Percentiles rank a stretch among this genome's conserved stretches.
phyloP scores from a whole-genome alignment of 495 filamentous ascomycete species.

The Penicillium pulvis region DNA sequence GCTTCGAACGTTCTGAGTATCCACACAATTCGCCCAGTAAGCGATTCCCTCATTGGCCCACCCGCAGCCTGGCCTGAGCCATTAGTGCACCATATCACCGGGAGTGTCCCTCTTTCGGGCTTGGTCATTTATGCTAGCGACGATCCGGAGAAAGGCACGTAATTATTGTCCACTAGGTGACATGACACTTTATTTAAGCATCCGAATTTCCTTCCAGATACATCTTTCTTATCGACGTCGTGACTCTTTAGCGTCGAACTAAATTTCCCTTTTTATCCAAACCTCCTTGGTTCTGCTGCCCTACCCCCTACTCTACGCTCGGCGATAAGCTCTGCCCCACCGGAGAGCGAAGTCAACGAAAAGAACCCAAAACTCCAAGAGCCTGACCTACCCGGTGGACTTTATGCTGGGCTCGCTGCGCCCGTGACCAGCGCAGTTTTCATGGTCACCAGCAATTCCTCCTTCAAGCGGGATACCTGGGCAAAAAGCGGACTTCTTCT shows the following conservation, averaged over 20 bases:
- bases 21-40: conserved; percentile 27
- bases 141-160: conserved; percentile 25
- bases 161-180: conserved; percentile 1
- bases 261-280: not conserved
- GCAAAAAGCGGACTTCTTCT: conserved; percentile 6
- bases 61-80: conserved; percentile 5
- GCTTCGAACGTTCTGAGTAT: conserved; percentile 15
- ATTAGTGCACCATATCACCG: conserved; percentile 13
- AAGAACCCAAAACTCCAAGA: not conserved
- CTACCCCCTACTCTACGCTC: not conserved
- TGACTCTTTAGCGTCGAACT: too few relatives aligned
- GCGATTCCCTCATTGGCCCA: conserved; percentile 15
- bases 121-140: conserved; percentile 15
- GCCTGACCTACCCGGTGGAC: not conserved
- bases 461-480: conserved; percentile 17
- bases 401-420: conserved; percentile 16
- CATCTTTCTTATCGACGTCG: not conserved
- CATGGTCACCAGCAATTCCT: conserved; percentile 22
- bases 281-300: not conserved
- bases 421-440: conserved; percentile 9
- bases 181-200: conserved; percentile 3
- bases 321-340: not conserved
- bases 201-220: not conserved
- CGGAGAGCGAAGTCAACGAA: not conserved
- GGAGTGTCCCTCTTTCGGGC: conserved; percentile 18